Evolutionary conservation across 164 flowering plant species (phyloP).

Genomic region (Cinnamomum micranthum): DNA sequence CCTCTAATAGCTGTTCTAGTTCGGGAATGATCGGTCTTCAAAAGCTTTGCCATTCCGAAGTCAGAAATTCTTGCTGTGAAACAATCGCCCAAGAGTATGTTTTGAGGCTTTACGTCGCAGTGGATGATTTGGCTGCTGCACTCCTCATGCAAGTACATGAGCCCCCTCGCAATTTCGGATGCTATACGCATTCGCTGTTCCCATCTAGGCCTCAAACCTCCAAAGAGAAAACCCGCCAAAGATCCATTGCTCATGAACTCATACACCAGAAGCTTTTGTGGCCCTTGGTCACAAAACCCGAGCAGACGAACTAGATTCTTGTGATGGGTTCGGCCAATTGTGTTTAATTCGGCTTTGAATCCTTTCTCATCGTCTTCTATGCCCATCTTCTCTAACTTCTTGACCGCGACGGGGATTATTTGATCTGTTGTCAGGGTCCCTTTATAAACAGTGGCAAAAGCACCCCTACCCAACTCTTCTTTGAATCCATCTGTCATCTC

Average conservation of each 20-base stretch:
- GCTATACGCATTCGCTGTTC: conserved; percentile 24
- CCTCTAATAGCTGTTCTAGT: conserved; percentile 12
- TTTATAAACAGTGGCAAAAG: conserved; percentile 29
- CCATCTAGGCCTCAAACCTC: conserved; percentile 25
- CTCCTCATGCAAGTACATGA: conserved; percentile 38
- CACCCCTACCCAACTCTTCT: conserved; percentile 34
- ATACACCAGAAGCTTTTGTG: conserved; percentile 36
- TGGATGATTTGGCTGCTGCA: conserved; percentile 39
- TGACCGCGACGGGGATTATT: conserved; percentile 17
- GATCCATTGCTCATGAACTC: conserved; percentile 41
- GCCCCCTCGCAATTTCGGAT: conserved; percentile 32
- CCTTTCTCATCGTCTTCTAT: conserved; percentile 27
- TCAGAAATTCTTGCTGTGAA: conserved; percentile 22
- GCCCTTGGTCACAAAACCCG: conserved; percentile 39
- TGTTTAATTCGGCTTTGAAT: conserved; percentile 30
- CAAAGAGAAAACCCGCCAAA: conserved; percentile 24
- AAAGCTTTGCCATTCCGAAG: conserved; percentile 27
- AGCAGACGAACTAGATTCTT: conserved; percentile 27
- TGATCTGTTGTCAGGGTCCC: conserved; percentile 14
- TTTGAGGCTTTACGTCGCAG: conserved; percentile 41
- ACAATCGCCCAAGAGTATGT: conserved; percentile 26
- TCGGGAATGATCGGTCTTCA: conserved; percentile 8
- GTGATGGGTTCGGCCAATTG: conserved; percentile 37
- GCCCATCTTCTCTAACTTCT: conserved; percentile 23
- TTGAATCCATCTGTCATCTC: conserved; percentile 29